Conservation (phyloP, 2,329 filamentous ascomycete species). For the Colletotrichum sp. region DNA sequence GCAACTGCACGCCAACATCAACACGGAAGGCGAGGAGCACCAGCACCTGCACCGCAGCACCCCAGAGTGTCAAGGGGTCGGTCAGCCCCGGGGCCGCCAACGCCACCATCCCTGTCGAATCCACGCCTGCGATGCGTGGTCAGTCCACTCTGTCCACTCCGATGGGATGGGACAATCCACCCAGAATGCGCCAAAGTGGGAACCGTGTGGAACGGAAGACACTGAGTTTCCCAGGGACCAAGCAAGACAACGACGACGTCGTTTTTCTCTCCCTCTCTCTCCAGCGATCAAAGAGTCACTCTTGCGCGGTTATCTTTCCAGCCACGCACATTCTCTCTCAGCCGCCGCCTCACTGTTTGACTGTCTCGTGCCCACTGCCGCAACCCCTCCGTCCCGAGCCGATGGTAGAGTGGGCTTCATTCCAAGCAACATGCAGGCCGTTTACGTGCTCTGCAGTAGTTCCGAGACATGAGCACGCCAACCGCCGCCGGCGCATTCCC, state of each 20-base stretch:
- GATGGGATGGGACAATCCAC: conserved; percentile 18
- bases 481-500: background rate
- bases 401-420: background rate
- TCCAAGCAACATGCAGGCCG: background rate
- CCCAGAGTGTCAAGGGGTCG: background rate
- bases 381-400: background rate
- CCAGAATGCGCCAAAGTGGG: background rate
- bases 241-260: background rate
- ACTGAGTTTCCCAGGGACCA: background rate
- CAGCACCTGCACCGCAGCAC: background rate
- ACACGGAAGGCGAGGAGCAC: background rate
- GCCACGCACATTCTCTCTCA: conserved; percentile 10
- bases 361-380: background rate
- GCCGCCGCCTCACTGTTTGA: background rate
- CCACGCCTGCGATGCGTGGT: conserved; percentile 14
- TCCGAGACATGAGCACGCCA: background rate
- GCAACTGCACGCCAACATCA: background rate
- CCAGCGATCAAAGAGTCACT: background rate
- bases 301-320: background rate
- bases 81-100: background rate
- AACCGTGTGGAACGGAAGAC: background rate
- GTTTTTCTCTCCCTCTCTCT: background rate
- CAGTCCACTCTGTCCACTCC: conserved; percentile 14
- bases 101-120: conserved; percentile 3
- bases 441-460: background rate